Evolutionary conservation across 331 rosid species (phyloP).

Genomic region (Pyracantha coccinea): DNA sequence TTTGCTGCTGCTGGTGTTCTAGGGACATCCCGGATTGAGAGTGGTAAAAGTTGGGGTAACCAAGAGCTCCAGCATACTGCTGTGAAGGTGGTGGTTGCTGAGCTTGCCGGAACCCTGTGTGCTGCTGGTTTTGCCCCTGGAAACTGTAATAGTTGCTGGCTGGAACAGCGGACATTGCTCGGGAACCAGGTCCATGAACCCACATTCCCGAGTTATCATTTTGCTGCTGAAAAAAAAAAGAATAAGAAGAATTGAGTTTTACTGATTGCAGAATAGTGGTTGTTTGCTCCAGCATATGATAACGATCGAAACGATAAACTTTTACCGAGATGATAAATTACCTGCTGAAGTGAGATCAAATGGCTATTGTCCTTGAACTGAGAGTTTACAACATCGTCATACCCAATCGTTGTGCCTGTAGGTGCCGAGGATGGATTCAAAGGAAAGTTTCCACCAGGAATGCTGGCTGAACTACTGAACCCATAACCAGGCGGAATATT

Average conservation of each 20-base stretch:
- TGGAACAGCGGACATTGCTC: slow-evolving; percentile 84
- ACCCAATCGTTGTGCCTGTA: slow-evolving; percentile 69
- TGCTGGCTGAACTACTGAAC: slow-evolving; percentile 73
- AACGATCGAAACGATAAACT: not conserved
- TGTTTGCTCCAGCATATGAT: not conserved
- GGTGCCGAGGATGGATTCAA: slow-evolving; percentile 66
- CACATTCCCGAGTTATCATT: slow-evolving; percentile 90
- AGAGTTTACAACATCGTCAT: slow-evolving; percentile 74
- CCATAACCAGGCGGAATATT: slow-evolving; percentile 87
- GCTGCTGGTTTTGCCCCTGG: slow-evolving; percentile 93
- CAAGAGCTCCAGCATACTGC: slow-evolving; percentile 51
- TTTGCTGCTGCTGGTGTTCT: slow-evolving; percentile 90
- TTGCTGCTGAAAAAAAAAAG: slow-evolving; percentile 26
- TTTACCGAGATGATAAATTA: slow-evolving; percentile 5
- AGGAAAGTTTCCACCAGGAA: slow-evolving; percentile 92
- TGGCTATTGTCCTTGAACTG: slow-evolving; percentile 88
- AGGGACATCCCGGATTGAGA: slow-evolving; percentile 75
- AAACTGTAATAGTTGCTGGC: slow-evolving; percentile 71
- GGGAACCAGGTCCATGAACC: slow-evolving; percentile 94
- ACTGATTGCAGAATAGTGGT: not conserved
- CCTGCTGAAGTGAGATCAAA: slow-evolving; percentile 94
- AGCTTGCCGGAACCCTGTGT: slow-evolving; percentile 72
- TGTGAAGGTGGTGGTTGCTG: slow-evolving; percentile 73
- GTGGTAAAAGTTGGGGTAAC: slow-evolving; percentile 79
- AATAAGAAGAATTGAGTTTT: not conserved